Percentiles rank a stretch among this genome's conserved stretches.
These are phyloP conservation scores for Leishmania guyanensis DNA, from an alignment of 208 protist genomes.

Conservation along the genomic window DNA sequence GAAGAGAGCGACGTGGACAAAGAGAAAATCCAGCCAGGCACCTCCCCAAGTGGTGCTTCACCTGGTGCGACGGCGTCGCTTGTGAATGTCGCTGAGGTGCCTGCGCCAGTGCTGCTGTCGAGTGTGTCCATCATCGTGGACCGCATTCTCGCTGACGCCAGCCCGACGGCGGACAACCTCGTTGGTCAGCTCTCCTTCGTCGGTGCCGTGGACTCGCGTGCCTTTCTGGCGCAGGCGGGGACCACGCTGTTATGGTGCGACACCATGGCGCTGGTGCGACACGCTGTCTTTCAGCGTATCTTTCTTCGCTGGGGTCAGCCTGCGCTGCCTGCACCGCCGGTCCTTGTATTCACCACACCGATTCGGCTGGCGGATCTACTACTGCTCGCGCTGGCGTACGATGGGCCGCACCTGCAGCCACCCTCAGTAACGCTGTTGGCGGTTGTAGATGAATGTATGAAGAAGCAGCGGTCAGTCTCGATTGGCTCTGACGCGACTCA, in stretches of 20 bases:
- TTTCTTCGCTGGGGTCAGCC: conserved; percentile 77
- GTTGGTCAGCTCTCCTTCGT: conserved; percentile 62
- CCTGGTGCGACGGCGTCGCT: conserved; percentile 12
- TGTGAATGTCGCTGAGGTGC: conserved; percentile 16
- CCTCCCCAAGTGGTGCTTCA: background rate
- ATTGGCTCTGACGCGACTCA: background rate
- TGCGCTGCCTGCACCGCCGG: conserved; percentile 40
- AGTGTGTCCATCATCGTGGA: conserved; percentile 60
- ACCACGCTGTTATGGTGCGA: conserved; percentile 73
- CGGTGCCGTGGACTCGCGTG: conserved; percentile 45
- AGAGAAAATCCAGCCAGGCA: background rate
- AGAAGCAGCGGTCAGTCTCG: background rate
- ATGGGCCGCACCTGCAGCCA: conserved; percentile 39
- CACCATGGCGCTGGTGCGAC: conserved; percentile 56
- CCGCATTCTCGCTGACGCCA: conserved; percentile 37
- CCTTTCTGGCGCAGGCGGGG: conserved; percentile 77
- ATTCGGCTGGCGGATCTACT: conserved; percentile 51
- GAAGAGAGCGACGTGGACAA: conserved; percentile 5
- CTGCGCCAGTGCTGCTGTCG: conserved; percentile 32
- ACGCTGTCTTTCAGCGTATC: conserved; percentile 80
- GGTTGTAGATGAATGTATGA: conserved; percentile 22
- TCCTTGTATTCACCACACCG: conserved; percentile 44
- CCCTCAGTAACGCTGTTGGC: conserved; percentile 20
- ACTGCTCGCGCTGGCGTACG: conserved; percentile 49
- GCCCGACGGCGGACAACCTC: conserved; percentile 54